Evolutionary conservation across 495 filamentous ascomycete genomes (phyloP), one percentile per base, ranked within the genome.

Genomic region (Trichoderma orchidacearum): DNA sequence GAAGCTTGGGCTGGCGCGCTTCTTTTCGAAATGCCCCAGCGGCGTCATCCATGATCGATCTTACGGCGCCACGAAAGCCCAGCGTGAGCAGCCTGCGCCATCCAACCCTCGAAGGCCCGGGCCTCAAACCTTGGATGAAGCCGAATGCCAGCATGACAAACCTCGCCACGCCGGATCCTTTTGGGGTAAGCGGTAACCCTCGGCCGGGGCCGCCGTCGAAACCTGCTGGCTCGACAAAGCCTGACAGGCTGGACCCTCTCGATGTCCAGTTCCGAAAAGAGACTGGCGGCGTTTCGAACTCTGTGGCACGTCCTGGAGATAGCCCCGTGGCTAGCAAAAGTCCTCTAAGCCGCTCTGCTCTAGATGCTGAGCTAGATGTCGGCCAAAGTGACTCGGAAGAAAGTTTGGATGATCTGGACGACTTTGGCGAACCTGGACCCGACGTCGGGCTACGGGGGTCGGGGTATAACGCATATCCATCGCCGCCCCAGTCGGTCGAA

Each of bases 231-330:
- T 48, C 41, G 18, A 48, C 56, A 8, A 73, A 72, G 8, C 59
- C 74, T 0, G 66, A 64, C 57, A 73, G 70, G 71, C 66, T 69
- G 28, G 70, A 66, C 36, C 71, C 70, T 6, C 61, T 72, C n/a
- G 72, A 75, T 28, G 64, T 72, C 51, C 67, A 72, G 51, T 70
- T 70, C 48, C 45, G 54, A 23, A 66, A 48, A 13, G 27, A 48
- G 18, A 9, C 41, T 48, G 41, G 59, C 50, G 53, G 48, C 11
- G 53, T 58, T 2, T 53, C 66, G 18, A 51, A 27, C 0, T 48
- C 41, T 9, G 59, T 5, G 48, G 27, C 2, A 25, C 41, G 21
- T 48, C 4, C 6, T 9, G 41, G 41, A 27, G n/a, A 11, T 13
- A 13, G 41, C 18, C 62, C 68, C 0, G 28, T 59, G 1, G 56